Evolutionary conservation across 257 asterid genomes (phyloP).

Genomic region (Lantana camara): DNA sequence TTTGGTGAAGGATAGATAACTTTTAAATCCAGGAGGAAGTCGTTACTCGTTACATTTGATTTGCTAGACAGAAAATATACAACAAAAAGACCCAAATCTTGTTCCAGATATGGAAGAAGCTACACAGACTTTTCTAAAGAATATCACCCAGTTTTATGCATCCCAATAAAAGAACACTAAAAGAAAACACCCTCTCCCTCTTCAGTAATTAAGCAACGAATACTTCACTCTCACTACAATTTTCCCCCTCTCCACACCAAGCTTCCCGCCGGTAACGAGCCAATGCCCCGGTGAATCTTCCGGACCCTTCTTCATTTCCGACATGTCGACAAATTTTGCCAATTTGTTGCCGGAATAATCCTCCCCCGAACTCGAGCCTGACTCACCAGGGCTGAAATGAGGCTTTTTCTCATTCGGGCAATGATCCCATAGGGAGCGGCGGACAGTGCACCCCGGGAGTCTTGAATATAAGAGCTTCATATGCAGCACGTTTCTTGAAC

Average conservation of each 20-base stretch:
- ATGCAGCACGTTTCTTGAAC: slow-evolving; percentile 76
- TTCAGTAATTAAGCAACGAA: slow-evolving; percentile 74
- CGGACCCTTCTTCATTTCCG: slow-evolving; percentile 73
- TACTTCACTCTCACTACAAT: slow-evolving; percentile 74
- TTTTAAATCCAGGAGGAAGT: neutral
- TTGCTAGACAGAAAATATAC: slow-evolving; percentile 1
- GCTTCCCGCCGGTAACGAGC: slow-evolving; percentile 90
- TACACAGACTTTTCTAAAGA: slow-evolving; percentile 2
- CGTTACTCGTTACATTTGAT: neutral
- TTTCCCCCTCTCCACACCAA: slow-evolving; percentile 82
- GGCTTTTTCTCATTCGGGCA: slow-evolving; percentile 42
- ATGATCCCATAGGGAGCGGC: slow-evolving; percentile 79
- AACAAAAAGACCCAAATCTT: slow-evolving; percentile 4
- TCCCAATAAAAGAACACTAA: slow-evolving; percentile 24
- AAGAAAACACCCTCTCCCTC: too few species aligned
- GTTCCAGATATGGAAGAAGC: neutral
- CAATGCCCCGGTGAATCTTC: slow-evolving; percentile 84
- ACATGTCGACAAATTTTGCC: slow-evolving; percentile 71
- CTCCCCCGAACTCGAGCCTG: slow-evolving; percentile 51
- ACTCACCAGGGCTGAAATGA: slow-evolving; percentile 29
- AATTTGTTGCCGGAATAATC: slow-evolving; percentile 53
- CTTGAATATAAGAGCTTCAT: slow-evolving; percentile 72
- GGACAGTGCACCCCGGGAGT: slow-evolving; percentile 72
- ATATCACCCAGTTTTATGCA: slow-evolving; percentile 20
- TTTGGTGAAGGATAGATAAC: neutral